phyloP scores from a whole-genome alignment of 164 flowering plant species.

The Houttuynia cordata region DNA sequence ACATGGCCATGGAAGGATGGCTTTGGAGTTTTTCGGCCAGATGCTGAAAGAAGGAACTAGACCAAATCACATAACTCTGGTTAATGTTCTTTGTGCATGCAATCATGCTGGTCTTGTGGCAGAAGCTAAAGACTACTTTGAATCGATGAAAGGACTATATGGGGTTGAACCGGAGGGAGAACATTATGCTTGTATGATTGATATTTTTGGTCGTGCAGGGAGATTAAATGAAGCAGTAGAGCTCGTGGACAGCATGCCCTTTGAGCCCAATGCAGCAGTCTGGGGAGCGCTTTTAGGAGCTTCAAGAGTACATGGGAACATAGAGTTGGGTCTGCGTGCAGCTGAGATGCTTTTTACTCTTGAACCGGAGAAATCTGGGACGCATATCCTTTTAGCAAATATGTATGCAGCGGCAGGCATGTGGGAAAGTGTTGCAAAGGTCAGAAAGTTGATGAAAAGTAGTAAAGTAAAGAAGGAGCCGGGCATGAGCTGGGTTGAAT shows the following conservation, averaged over 20 bases:
- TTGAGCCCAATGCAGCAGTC: constrained; percentile 11
- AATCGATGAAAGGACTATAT: constrained; percentile 9
- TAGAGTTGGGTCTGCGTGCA: constrained; percentile 11
- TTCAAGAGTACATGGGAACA: constrained; percentile 11
- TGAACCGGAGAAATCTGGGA: constrained; percentile 16
- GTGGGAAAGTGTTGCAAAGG: constrained; percentile 12
- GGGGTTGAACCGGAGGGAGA: constrained; percentile 13
- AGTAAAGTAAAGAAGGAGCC: constrained; percentile 16
- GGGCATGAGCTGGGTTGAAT: constrained; percentile 14
- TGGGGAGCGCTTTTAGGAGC: constrained; percentile 19
- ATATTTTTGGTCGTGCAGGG: constrained; percentile 14
- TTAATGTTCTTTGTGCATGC: constrained; percentile 15
- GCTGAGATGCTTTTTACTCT: constrained; percentile 14
- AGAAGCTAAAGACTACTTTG: constrained; percentile 12
- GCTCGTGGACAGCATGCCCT: constrained; percentile 9
- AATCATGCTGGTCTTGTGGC: constrained; percentile 15
- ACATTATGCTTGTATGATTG: constrained; percentile 15
- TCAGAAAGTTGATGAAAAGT: constrained; percentile 11
- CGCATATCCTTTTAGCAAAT: constrained; percentile 14
- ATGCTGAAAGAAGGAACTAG: constrained; percentile 48
- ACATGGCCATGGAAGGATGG: constrained; percentile 64
- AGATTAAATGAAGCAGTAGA: constrained; percentile 10
- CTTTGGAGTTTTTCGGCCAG: constrained; percentile 44
- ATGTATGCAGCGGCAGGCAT: constrained; percentile 14
- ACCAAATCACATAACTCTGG: constrained; percentile 40